These are phyloP conservation scores for Colletotrichum godetiae DNA, from an alignment of 2,329 filamentous ascomycete genomes.

Conservation along the genomic window DNA sequence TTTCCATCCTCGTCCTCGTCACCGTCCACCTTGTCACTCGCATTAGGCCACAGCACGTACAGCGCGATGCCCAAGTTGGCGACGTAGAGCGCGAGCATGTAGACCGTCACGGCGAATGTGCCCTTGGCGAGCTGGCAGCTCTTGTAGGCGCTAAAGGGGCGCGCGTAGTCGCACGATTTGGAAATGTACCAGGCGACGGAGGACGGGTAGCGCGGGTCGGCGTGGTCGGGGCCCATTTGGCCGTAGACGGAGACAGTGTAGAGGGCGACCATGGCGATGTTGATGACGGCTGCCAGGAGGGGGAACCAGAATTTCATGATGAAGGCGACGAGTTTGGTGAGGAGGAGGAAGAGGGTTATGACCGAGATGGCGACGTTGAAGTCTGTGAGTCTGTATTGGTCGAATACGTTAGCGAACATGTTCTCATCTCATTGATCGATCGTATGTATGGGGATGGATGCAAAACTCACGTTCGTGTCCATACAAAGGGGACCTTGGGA, in stretches of 20 bases:
- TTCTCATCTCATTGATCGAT: no score
- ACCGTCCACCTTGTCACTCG: conserved; percentile 61
- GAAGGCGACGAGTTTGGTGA: conserved; percentile 75
- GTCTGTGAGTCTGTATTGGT: conserved; percentile 72
- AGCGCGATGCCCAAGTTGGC: conserved; percentile 68
- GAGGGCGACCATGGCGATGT: conserved; percentile 67
- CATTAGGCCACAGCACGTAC: conserved; percentile 68
- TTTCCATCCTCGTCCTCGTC: conserved; percentile 48
- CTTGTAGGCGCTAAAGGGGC: conserved; percentile 61
- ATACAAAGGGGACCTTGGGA: conserved; percentile 74
- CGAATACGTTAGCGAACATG: conserved; percentile 5
- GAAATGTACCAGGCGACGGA: conserved; percentile 80
- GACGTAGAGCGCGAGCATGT: conserved; percentile 74
- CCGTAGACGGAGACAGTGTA: conserved; percentile 76
- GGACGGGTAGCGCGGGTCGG: conserved; percentile 71
- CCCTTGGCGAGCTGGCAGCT: conserved; percentile 77
- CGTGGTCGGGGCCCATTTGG: conserved; percentile 79
- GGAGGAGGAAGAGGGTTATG: conserved; percentile 79
- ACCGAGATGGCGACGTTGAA: conserved; percentile 83
- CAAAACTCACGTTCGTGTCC: conserved; percentile 72
- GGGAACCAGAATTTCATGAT: conserved; percentile 80
- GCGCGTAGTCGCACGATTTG: conserved; percentile 73
- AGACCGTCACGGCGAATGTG: conserved; percentile 71
- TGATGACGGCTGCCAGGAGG: conserved; percentile 69
- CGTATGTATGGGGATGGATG: no score